Evolutionary conservation across 805 yeast species (phyloP), one percentile per base, ranked within the genome.

Genomic region (Torulaspora franciscae): DNA sequence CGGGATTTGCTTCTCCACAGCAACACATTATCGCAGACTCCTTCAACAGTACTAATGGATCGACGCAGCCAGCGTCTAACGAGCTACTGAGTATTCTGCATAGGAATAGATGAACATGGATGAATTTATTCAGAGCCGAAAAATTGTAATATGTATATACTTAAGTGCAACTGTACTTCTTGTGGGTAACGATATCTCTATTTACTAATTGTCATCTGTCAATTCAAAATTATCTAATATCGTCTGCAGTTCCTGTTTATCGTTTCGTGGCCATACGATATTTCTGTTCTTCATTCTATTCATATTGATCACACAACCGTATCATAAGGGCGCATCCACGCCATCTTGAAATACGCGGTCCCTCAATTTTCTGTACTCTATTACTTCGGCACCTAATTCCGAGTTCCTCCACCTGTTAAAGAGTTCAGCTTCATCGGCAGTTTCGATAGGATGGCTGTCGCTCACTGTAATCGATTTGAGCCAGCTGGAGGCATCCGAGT

Each of bases 261-360:
- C 56, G 37, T 59, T 51, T 2, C 45, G 49, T 0, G 64, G 54
- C 74, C 74, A 57, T 58, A 70, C 66, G 61, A 80, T 32, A 43
- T 61, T 48, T 56, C 66, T 47, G 47, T 64, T 28, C 36, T 58
- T 47, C 39, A 69, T 46, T 50, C 73, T 78, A 4, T 79, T 76
- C 43, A 85, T 57, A 8, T 80, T 77, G 1, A 83, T 83, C 28
- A 79, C 71, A 59, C 95, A 86, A 2, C 93, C 95, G 56, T 84
- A 86, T 58, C 95, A 86, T 7, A 83, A 55, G n/a, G 67, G 44
- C 1, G 45, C 24, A 7, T 59, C n/a, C 59, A 48, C 24, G 41
- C 65, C 47, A 37, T 47, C 13, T 10, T 41, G 46, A 29, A 47
- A 51, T 3, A 54, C 51, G 1, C 50, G 47, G 8, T 59, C 42